Conservation (phyloP, 208 protist genomes). For the Leishmania aethiopica region DNA sequence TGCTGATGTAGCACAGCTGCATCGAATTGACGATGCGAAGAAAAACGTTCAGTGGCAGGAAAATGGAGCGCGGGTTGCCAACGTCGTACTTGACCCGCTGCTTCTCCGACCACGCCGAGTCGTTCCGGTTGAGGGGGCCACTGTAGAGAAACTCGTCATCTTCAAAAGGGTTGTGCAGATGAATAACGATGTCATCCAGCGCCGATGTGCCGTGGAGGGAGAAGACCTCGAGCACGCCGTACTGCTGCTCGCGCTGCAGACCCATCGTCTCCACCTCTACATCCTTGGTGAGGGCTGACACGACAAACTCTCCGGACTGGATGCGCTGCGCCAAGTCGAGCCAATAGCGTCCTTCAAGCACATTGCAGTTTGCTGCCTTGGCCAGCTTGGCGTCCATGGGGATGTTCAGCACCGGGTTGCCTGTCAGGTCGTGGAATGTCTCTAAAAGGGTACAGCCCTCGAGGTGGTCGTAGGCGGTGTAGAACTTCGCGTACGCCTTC, state of each 20-base stretch:
- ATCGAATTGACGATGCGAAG: conserved; percentile 55
- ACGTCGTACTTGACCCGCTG: conserved; percentile 47
- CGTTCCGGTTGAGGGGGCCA: conserved; percentile 59
- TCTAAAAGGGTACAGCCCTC: conserved; percentile 80
- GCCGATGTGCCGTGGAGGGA: conserved; percentile 65
- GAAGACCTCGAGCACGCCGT: conserved; percentile 82
- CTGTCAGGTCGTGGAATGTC: conserved; percentile 81
- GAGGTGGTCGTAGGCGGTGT: conserved; percentile 73
- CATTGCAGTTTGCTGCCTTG: conserved; percentile 59
- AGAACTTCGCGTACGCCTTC: conserved; percentile 93
- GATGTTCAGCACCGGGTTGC: conserved; percentile 77
- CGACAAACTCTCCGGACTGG: conserved; percentile 54
- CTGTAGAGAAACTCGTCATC: conserved; percentile 72
- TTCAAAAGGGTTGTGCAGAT: conserved; percentile 82
- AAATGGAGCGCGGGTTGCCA: conserved; percentile 54
- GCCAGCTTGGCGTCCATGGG: conserved; percentile 69
- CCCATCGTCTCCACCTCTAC: conserved; percentile 61
- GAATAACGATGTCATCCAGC: conserved; percentile 65
- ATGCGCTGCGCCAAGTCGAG: conserved; percentile 70
- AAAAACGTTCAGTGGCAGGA: conserved; percentile 66
- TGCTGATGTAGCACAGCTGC: conserved; percentile 68
- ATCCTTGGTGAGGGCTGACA: conserved; percentile 63
- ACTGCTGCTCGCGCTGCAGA: conserved; percentile 76
- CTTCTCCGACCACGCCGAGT: conserved; percentile 55
- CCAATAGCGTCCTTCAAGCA: conserved; percentile 51